Percentiles rank a stretch among this genome's conserved stretches.
phyloP scores from a whole-genome alignment of 2,329 filamentous ascomycete genomes.

The Celoporthe dispersa region DNA sequence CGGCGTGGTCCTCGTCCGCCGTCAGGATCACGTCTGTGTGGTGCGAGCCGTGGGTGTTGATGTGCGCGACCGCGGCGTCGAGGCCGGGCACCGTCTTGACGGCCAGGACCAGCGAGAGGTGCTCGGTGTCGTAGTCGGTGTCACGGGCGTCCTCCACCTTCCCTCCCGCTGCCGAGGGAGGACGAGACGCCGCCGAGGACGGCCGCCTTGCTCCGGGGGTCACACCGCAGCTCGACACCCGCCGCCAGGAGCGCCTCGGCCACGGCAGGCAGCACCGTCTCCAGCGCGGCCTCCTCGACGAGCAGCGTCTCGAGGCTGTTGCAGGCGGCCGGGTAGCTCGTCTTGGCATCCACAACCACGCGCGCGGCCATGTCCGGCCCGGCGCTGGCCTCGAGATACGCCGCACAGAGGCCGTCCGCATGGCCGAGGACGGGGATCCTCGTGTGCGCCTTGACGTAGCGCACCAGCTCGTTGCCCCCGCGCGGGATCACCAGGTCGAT shows the following conservation, averaged over 20 bases:
- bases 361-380: slow-evolving; percentile 72
- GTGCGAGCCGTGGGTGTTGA: slow-evolving; percentile 89
- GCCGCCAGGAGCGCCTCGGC: slow-evolving; percentile 75
- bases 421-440: slow-evolving; percentile 96
- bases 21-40: slow-evolving; percentile 95
- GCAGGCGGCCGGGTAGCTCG: slow-evolving; percentile 92
- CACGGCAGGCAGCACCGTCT: slow-evolving; percentile 69
- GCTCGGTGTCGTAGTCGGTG: slow-evolving; percentile 84
- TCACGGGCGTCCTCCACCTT: slow-evolving; percentile 68
- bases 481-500: slow-evolving; percentile 96
- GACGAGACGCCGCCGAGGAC: slow-evolving; percentile 53
- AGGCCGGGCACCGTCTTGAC: slow-evolving; percentile 76
- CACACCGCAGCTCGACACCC: slow-evolving; percentile 84
- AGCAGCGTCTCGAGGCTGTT: slow-evolving; percentile 93
- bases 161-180: slow-evolving; percentile 37
- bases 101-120: slow-evolving; percentile 81
- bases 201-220: slow-evolving; percentile 67
- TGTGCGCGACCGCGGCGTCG: slow-evolving; percentile 78
- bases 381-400: slow-evolving; percentile 82
- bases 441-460: slow-evolving; percentile 86
- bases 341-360: slow-evolving; percentile 89
- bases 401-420: slow-evolving; percentile 88
- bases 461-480: slow-evolving; percentile 86
- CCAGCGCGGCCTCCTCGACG: slow-evolving; percentile 73
- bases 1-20: slow-evolving; percentile 66